phyloP scores from a whole-genome alignment of 306 rosid genomes.

The Cajanus cajan region DNA sequence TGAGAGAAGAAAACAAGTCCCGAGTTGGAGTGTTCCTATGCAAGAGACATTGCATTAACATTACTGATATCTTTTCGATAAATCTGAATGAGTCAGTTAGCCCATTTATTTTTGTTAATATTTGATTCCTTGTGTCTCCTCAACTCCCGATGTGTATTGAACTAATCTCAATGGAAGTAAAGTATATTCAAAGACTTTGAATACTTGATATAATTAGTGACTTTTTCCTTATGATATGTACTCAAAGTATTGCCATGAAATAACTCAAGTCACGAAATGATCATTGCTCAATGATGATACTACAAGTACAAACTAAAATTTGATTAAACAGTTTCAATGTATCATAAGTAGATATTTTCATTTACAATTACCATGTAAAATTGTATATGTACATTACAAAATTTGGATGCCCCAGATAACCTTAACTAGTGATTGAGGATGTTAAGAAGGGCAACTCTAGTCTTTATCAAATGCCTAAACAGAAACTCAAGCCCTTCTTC shows the following conservation, averaged over 20 bases:
- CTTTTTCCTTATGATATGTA: no score
- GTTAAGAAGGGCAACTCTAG: conserved; percentile 40
- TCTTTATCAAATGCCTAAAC: conserved; percentile 27
- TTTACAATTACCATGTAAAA: no score
- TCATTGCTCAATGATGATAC: no score
- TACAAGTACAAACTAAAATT: no score
- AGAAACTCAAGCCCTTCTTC: conserved; percentile 35
- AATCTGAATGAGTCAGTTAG: conserved; percentile 48
- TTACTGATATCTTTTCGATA: conserved; percentile 15
- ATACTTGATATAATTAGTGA: no score
- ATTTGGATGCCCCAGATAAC: neutral
- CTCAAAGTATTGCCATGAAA: no score
- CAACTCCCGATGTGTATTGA: conserved; percentile 34
- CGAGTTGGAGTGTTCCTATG: conserved; percentile 40
- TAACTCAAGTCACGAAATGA: no score
- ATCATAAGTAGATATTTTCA: no score
- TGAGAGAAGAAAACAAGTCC: conserved; percentile 14
- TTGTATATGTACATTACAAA: neutral
- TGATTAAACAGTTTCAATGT: no score
- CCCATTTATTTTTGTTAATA: conserved; percentile 27
- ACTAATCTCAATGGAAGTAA: conserved; percentile 17
- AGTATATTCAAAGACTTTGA: conserved; percentile 31
- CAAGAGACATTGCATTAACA: conserved; percentile 37
- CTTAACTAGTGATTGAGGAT: conserved; percentile 25
- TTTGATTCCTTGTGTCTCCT: conserved; percentile 41